Percentiles rank a stretch among this genome's conserved stretches.
phyloP scores from a whole-genome alignment of 257 asterid genomes.

The Haberlea rhodopensis region DNA sequence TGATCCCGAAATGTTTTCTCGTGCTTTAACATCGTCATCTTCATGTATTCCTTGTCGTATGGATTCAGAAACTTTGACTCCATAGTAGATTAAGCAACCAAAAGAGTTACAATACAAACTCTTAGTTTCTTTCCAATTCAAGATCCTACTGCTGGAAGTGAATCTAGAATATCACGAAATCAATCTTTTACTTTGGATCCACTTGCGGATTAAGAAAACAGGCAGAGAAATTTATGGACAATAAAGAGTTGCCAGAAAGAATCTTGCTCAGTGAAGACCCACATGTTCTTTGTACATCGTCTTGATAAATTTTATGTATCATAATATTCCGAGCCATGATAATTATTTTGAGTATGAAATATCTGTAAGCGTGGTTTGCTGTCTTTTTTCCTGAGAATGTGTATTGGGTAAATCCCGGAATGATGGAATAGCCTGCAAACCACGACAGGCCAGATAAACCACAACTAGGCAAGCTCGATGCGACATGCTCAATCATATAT shows the following conservation, averaged over 20 bases:
- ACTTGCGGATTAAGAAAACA: constrained; percentile 27
- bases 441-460: too few species aligned
- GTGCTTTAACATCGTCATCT: constrained; percentile 87
- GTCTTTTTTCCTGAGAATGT: too few species aligned
- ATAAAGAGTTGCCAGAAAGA: constrained; percentile 18
- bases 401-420: too few species aligned
- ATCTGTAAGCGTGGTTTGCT: constrained; percentile 38
- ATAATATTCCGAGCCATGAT: constrained; percentile 30
- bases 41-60: constrained; percentile 75
- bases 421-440: too few species aligned
- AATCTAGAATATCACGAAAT: background rate
- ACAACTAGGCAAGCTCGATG: too few species aligned
- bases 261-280: constrained; percentile 24
- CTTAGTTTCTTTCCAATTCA: background rate
- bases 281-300: constrained; percentile 14
- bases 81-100: constrained; percentile 34
- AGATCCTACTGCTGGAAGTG: background rate
- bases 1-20: constrained; percentile 88
- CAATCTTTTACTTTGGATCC: background rate
- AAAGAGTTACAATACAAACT: background rate
- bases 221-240: constrained; percentile 5
- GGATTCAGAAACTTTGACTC: constrained; percentile 58
- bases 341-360: constrained; percentile 36
- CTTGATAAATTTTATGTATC: constrained; percentile 21
- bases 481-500: too few species aligned